Conservation (phyloP, 169 alveolate genomes). For the Miamiensis avidus region DNA sequence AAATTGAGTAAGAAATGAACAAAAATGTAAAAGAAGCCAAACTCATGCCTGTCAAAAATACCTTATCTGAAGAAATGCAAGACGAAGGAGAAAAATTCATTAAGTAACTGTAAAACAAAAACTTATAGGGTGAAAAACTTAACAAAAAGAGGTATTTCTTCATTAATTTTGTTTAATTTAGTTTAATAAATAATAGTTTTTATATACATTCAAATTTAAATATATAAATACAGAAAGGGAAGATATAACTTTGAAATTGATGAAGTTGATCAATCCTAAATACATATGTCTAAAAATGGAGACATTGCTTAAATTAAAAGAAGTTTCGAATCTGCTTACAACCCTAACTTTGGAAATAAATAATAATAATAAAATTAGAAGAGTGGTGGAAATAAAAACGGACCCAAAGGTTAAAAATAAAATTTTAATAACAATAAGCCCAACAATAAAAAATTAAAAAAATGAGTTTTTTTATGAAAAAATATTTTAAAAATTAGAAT, state of each 20-base stretch:
- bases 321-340: not conserved
- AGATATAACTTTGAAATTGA: slow-evolving; percentile 18
- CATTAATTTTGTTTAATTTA: not conserved
- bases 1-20: slow-evolving; percentile 44
- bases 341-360: not conserved
- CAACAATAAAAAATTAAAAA: too few relatives aligned
- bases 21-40: slow-evolving; percentile 1
- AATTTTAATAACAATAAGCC: too few relatives aligned
- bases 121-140: slow-evolving; percentile 7
- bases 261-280: not conserved
- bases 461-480: too few relatives aligned
- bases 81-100: slow-evolving; percentile 16
- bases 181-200: too few relatives aligned
- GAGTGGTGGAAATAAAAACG: not conserved
- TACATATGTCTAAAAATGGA: not conserved
- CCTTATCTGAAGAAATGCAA: slow-evolving; percentile 8
- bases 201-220: too few relatives aligned
- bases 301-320: not conserved
- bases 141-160: slow-evolving; percentile 5
- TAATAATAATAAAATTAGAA: too few relatives aligned
- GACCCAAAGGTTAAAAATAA: too few relatives aligned
- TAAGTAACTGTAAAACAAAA: not conserved
- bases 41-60: slow-evolving; percentile 1
- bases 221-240: slow-evolving; percentile 5
- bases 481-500: too few relatives aligned